These are phyloP conservation scores for Melaleuca alternifolia DNA, from an alignment of 345 rosid genomes.

Conservation along the genomic window DNA sequence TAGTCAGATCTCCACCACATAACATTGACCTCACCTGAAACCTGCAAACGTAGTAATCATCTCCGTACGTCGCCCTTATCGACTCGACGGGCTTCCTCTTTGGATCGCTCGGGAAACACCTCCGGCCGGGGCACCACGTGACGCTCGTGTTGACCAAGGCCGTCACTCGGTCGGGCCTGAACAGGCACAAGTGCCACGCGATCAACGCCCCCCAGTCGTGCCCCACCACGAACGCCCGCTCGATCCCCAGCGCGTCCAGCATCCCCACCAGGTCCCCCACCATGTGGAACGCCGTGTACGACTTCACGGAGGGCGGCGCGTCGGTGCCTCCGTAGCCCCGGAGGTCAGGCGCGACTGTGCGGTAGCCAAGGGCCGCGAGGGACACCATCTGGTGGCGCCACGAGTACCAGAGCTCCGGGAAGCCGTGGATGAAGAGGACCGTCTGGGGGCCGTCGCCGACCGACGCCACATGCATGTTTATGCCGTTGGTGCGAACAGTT, in stretches of 20 bases:
- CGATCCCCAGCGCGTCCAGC: constrained; percentile 17
- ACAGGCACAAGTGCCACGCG: constrained; percentile 48
- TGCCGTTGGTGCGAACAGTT: constrained; percentile 8
- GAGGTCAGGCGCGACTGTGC: constrained; percentile 62
- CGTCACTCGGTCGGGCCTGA: constrained; percentile 55
- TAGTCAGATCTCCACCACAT: neutral
- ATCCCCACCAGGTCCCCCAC: constrained; percentile 23
- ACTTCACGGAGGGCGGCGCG: constrained; percentile 19
- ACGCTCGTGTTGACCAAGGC: constrained; percentile 56
- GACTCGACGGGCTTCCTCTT: constrained; percentile 26
- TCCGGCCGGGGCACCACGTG: constrained; percentile 4
- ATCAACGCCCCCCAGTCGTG: constrained; percentile 70
- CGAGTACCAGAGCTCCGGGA: constrained; percentile 27
- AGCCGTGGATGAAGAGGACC: constrained; percentile 16
- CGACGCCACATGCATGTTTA: constrained; percentile 15
- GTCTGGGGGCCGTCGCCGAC: constrained; percentile 3
- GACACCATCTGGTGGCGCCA: constrained; percentile 65
- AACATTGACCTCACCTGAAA: constrained; percentile 39
- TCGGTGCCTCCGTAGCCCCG: constrained; percentile 64
- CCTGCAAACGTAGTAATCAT: constrained; percentile 61
- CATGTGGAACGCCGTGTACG: constrained; percentile 25
- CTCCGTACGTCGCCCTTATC: constrained; percentile 36
- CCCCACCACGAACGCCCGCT: constrained; percentile 46
- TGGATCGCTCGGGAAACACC: constrained; percentile 26
- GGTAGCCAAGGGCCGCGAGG: constrained; percentile 45